These are phyloP conservation scores for Dendrothele bispora DNA, from an alignment of 768 basidiomycete species.

Conservation along the genomic window DNA sequence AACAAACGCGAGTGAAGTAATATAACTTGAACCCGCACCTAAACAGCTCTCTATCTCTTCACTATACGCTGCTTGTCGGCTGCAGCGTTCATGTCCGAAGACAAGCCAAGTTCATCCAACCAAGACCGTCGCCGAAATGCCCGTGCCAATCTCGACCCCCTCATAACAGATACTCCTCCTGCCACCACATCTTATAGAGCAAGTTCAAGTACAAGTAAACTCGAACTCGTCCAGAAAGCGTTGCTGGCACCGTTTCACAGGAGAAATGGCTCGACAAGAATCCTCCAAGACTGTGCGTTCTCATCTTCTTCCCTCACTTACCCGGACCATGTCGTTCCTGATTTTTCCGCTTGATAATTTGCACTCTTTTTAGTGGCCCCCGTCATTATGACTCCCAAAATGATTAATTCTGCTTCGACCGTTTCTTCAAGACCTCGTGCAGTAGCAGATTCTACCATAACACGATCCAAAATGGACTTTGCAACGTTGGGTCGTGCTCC, in stretches of 20 bases:
- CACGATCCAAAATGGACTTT: constrained; percentile 59
- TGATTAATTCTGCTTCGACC: constrained; percentile 73
- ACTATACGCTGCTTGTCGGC: background rate
- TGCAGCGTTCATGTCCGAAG: constrained; percentile 34
- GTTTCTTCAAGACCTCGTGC: constrained; percentile 51
- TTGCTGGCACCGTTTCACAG: constrained; percentile 71
- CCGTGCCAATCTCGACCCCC: constrained; percentile 38
- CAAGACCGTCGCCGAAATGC: constrained; percentile 37
- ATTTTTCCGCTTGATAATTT: constrained; percentile 2
- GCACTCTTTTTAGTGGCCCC: constrained; percentile 66
- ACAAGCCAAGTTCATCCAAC: constrained; percentile 30
- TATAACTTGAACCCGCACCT: too few relatives aligned
- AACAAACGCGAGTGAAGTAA: too few relatives aligned
- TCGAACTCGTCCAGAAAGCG: constrained; percentile 67
- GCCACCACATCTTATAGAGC: constrained; percentile 18
- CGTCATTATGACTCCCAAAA: constrained; percentile 85
- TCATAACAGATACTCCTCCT: constrained; percentile 31
- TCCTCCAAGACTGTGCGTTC: constrained; percentile 72
- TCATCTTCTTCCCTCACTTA: constrained; percentile 5
- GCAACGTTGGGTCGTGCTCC: constrained; percentile 80
- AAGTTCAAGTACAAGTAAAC: constrained; percentile 37
- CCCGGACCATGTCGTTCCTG: background rate
- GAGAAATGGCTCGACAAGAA: constrained; percentile 69
- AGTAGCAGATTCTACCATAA: constrained; percentile 28
- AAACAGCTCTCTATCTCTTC: background rate